phyloP scores from a whole-genome alignment of 768 basidiomycete species.

The Suillus americanus region DNA sequence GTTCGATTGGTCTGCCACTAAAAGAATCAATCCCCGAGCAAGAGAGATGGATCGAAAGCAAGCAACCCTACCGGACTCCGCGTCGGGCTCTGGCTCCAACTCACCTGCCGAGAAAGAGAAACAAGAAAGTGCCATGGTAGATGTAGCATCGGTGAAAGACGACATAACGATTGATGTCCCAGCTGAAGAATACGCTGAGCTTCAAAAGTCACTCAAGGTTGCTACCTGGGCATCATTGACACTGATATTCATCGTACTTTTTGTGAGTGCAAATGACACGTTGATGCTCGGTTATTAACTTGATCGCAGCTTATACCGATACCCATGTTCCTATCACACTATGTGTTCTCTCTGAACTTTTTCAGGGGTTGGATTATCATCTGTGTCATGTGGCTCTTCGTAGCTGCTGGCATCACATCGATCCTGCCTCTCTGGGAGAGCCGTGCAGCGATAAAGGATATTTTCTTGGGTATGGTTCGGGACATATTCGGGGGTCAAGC shows the following conservation, averaged over 20 bases:
- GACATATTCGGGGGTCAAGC: conserved; percentile 6
- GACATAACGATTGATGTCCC: conserved; percentile 4
- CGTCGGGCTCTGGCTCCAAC: conserved; percentile 4
- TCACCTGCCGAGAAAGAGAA: conserved; percentile 15
- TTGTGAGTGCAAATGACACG: conserved; percentile 6
- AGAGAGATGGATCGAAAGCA: conserved; percentile 12
- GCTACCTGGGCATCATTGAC: conserved; percentile 15
- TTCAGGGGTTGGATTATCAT: conserved; percentile 19
- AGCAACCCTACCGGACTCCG: not conserved
- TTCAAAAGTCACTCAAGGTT: conserved; percentile 14
- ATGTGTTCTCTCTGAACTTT: conserved; percentile 16
- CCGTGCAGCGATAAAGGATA: conserved; percentile 13
- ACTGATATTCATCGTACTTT: conserved; percentile 17
- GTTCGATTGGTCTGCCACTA: conserved; percentile 20
- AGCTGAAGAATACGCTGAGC: conserved; percentile 7
- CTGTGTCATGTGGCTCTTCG: conserved; percentile 18
- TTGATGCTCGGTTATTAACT: not conserved
- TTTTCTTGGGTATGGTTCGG: conserved; percentile 11
- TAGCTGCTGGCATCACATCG: conserved; percentile 17
- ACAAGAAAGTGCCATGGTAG: conserved; percentile 5
- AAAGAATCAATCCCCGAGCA: conserved; percentile 15
- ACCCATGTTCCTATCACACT: conserved; percentile 19
- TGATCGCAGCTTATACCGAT: conserved; percentile 16
- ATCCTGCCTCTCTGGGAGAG: conserved; percentile 20
- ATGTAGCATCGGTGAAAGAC: conserved; percentile 6